Evolutionary conservation across 495 filamentous ascomycete species (phyloP), one percentile per base, ranked within the genome.

Genomic region (Daldinia caldariorum): DNA sequence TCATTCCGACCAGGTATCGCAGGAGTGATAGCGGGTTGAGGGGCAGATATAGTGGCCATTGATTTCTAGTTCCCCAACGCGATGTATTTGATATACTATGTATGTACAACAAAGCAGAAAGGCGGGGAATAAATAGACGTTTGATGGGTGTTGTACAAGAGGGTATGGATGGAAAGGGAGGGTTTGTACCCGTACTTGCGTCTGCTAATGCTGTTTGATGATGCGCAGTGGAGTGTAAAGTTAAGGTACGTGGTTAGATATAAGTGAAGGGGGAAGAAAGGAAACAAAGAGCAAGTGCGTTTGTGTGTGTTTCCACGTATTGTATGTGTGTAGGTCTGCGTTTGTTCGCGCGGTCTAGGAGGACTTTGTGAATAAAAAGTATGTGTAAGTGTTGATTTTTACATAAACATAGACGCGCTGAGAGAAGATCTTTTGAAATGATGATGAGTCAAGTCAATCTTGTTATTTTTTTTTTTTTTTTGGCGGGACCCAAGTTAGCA

Each of bases 1-100:
- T 75, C 75, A 43, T 70, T 69, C 43, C 75, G 73, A 45, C 63
- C 75, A 9, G 63, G 61, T 67, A 77, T 67, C 38, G 64, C 65
- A 54, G 70, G 61, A 39, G 70, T 49, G 50, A 69, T 35, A 34
- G 70, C 50, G 45, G 70, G 70, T 58, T 73, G 71, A 54, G 66
- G 50, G 18, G 65, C 70, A 53, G 70, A 55, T 55, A 58, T 70
- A 43, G 70, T 58, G 60, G 75, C 75, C 75, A 77, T 77, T 75
- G 69, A 61, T 63, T 39, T 22, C 43, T 47, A 47, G 18, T 51
- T 54, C 57, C 51, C 39, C 45, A 35, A 3, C 26, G 26, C 61
- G 34, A 41, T 56, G 26, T 65, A 65, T 49, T 68, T 61, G 41
- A 8, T 18, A 51, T 22, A n/a, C n/a, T n/a, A n/a, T n/a, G n/a